Conservation (phyloP, 208 protist species). For the Leishmania arabica region DNA sequence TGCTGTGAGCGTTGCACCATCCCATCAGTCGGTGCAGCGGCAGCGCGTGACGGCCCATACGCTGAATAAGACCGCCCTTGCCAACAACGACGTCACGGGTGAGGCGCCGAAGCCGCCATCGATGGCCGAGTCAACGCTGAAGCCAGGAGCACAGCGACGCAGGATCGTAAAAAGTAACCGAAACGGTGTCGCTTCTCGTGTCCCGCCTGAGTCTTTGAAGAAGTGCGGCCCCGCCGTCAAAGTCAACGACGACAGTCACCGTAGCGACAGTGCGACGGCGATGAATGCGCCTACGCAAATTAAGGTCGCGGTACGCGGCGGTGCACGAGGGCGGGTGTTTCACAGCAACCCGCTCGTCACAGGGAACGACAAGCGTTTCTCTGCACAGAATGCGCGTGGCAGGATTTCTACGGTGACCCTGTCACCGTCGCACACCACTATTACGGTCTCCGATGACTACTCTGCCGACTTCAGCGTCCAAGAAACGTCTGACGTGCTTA, state of each 20-base stretch:
- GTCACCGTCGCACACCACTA: constrained; percentile 18
- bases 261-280: background rate
- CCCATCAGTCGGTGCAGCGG: constrained; percentile 17
- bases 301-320: constrained; percentile 4
- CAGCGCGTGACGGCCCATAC: background rate
- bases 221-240: background rate
- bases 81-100: background rate
- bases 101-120: background rate
- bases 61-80: background rate
- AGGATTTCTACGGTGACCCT: background rate
- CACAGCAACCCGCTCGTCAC: background rate
- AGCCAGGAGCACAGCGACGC: background rate
- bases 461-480: constrained; percentile 19
- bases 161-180: no score
- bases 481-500: constrained; percentile 23
- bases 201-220: background rate
- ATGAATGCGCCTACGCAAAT: background rate
- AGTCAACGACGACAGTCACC: background rate
- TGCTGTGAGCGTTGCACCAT: constrained; percentile 9
- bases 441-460: constrained; percentile 35
- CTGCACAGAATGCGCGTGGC: background rate
- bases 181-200: background rate
- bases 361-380: background rate
- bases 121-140: background rate
- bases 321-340: constrained; percentile 1